Conservation (phyloP, 2,329 filamentous ascomycete genomes). For the Fusarium sp. region DNA sequence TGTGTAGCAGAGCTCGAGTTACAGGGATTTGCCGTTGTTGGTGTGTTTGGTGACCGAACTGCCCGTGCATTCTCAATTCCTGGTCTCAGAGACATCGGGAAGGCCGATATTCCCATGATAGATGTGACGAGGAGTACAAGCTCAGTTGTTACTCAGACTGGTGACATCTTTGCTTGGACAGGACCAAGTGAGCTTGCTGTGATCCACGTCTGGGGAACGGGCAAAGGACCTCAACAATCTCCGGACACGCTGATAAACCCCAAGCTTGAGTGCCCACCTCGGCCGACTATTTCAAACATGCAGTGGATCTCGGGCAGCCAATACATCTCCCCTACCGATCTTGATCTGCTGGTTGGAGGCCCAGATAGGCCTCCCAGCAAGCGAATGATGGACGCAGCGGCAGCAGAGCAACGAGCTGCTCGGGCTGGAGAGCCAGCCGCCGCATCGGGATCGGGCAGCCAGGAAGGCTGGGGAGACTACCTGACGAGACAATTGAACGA, state of each 20-base stretch:
- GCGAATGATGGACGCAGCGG: conserved; percentile 83
- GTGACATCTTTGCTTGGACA: conserved; percentile 87
- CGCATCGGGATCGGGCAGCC: conserved; percentile 45
- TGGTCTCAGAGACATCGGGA: conserved; percentile 83
- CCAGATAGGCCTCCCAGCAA: conserved; percentile 89
- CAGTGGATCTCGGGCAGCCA: conserved; percentile 98
- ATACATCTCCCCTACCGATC: conserved; percentile 84
- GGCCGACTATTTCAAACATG: conserved; percentile 92
- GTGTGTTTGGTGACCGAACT: conserved; percentile 84
- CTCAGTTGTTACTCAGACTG: conserved; percentile 77
- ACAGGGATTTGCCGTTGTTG: conserved; percentile 81
- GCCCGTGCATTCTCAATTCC: conserved; percentile 88
- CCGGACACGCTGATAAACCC: conserved; percentile 85
- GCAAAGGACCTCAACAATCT: conserved; percentile 67
- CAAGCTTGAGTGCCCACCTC: conserved; percentile 74
- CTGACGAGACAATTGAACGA: conserved; percentile 89
- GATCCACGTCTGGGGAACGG: conserved; percentile 85
- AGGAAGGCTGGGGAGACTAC: conserved; percentile 80
- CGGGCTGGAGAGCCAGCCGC: conserved; percentile 48
- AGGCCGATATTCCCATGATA: conserved; percentile 72
- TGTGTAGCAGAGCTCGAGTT: conserved; percentile 78
- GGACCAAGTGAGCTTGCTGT: conserved; percentile 87
- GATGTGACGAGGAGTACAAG: conserved; percentile 78
- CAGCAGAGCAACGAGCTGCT: conserved; percentile 74
- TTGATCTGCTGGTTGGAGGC: conserved; percentile 91